Conservation (phyloP, 140 eudicot species). For the Anethum foeniculum region DNA sequence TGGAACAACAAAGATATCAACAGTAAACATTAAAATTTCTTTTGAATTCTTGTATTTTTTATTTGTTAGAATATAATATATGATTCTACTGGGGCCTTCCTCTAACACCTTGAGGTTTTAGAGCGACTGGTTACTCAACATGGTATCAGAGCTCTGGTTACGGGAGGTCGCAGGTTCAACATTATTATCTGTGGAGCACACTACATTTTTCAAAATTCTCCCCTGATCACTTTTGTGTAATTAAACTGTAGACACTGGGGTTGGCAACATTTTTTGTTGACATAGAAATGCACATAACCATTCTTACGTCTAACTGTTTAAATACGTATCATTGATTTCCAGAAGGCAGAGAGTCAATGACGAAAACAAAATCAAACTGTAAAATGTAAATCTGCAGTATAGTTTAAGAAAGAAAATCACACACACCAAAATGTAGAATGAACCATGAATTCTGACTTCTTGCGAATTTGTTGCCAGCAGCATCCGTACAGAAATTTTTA, state of each 20-base stretch:
- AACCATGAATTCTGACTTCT: constrained; percentile 49
- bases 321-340: neutral
- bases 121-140: too few relatives aligned
- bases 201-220: neutral
- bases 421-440: constrained; percentile 68
- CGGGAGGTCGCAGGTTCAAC: too few relatives aligned
- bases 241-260: neutral
- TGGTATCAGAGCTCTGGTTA: too few relatives aligned
- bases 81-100: too few relatives aligned
- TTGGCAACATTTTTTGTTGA: neutral
- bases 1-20: neutral
- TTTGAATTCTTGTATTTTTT: neutral
- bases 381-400: neutral
- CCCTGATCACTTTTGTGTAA: neutral
- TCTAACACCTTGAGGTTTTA: too few relatives aligned
- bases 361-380: neutral
- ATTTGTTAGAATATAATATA: too few relatives aligned
- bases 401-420: neutral
- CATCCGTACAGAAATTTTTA: constrained; percentile 61
- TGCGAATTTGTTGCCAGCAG: constrained; percentile 69
- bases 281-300: neutral
- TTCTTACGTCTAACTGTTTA: neutral
- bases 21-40: neutral
- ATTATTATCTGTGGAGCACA: neutral
- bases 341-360: neutral